Percentiles rank a stretch among this genome's conserved stretches.
Evolutionary conservation across 179 eudicot genomes (phyloP).

Genomic region (Drosera spatulata): DNA sequence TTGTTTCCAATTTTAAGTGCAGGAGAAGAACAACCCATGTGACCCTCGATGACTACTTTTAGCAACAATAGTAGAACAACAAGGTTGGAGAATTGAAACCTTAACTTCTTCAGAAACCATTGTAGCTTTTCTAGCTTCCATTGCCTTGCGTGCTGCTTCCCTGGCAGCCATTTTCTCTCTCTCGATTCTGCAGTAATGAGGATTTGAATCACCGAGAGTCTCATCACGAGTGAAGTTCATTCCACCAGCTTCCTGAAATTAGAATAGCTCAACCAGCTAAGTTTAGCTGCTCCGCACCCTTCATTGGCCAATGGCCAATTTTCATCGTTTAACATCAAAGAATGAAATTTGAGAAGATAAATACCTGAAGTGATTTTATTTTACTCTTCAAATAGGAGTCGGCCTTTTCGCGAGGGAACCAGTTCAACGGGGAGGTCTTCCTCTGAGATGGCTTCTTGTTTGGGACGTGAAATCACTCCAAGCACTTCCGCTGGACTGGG

Average conservation of each 20-base stretch:
- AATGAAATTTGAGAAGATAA: neutral
- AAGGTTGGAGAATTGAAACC: no score
- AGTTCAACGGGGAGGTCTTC: slow-evolving; percentile 72
- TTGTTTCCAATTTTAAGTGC: no score
- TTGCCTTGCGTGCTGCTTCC: slow-evolving; percentile 76
- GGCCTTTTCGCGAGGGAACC: slow-evolving; percentile 86
- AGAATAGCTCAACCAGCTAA: neutral
- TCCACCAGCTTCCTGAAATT: slow-evolving; percentile 76
- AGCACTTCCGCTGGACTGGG: slow-evolving; percentile 30
- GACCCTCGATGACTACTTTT: no score
- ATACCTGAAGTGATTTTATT: slow-evolving; percentile 69
- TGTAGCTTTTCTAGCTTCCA: slow-evolving; percentile 87
- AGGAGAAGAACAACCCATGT: no score
- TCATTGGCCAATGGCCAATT: no score
- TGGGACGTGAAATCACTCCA: slow-evolving; percentile 58
- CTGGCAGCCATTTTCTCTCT: slow-evolving; percentile 84
- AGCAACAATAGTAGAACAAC: no score
- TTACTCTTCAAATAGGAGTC: slow-evolving; percentile 82
- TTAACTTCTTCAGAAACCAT: no score
- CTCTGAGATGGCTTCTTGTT: slow-evolving; percentile 67
- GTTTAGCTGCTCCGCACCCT: no score
- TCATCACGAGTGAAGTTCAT: slow-evolving; percentile 83
- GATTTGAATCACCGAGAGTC: slow-evolving; percentile 85
- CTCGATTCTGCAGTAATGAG: slow-evolving; percentile 73
- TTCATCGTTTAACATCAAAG: no score